Evolutionary conservation across 2,329 filamentous ascomycete genomes (phyloP), one percentile per base, ranked within the genome.

Genomic region (Alternaria gansuensis): DNA sequence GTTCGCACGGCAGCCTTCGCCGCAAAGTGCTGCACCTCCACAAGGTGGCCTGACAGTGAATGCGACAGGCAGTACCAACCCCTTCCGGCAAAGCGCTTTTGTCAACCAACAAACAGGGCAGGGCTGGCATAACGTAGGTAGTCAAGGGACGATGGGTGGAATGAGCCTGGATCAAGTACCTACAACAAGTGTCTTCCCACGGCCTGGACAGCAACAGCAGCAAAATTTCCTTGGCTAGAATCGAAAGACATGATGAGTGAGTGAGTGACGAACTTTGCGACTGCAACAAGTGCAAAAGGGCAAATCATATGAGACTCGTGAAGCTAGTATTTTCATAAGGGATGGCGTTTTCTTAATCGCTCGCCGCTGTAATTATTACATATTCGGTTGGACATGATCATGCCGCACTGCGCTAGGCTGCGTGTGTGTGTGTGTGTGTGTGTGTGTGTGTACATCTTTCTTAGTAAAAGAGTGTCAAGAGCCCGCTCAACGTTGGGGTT

Each of bases 11-110:
- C 83, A 81, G 45, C 64, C 79, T 1, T 78, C 83, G 17, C 78
- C 83, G 34, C 74, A 71, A 49, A 74, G 60, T 57, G 69, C 59
- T 14, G 68, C 66, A 26, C 72, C 66, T 26, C 70, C 66, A 40
- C 72, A 68, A 44, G 70, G 71, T 8, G 72, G 71, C 44, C 84
- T 48, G 79, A 84, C 85, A 52, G 87, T 92, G 2, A 92, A 94
- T 71, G 85, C 90, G 1, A 97, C 93, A 0, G 93, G 93, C 8
- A 92, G 87, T 71, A 97, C 93, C 2, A 99, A 99, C 71, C 95
- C 95, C 0, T 98, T 98, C 84, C 87, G 95, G 14, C 93, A 98
- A 74, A 92, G 90, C 44, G 88, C 89, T 4, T 96, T 97, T 76
- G 89, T 96, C 51, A 95, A 96, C 73, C 93, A 96, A 71, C 84